A percentile compares a stretch with the other conserved stretches of the same genome.
Conservation (phyloP, 768 basidiomycete genomes). For the Serendipita vermifera region DNA sequence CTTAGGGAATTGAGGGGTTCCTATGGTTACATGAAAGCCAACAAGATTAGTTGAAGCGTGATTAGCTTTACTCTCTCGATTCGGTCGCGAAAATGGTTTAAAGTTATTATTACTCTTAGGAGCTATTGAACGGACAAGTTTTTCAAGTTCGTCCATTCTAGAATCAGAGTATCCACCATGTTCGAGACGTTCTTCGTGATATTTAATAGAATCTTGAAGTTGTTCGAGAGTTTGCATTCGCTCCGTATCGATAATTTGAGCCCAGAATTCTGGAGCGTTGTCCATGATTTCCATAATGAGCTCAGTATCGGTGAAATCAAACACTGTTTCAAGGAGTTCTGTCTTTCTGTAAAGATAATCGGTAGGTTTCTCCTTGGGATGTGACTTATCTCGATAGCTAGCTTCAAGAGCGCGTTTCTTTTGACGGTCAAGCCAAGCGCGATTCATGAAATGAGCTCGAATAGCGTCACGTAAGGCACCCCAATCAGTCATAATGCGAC, state of each 20-base stretch:
- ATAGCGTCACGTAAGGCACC: conserved; percentile 20
- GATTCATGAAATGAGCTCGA: conserved; percentile 25
- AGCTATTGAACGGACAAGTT: not conserved
- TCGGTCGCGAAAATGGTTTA: not conserved
- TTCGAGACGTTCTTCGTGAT: conserved; percentile 16
- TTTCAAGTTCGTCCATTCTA: not conserved
- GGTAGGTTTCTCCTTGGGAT: conserved; percentile 23
- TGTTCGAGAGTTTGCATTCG: not conserved
- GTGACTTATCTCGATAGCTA: conserved; percentile 21
- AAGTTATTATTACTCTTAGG: not conserved
- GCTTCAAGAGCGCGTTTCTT: conserved; percentile 20
- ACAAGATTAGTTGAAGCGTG: no score
- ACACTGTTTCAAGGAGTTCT: conserved; percentile 17
- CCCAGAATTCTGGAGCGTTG: conserved; percentile 24
- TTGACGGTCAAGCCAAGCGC: conserved; percentile 23
- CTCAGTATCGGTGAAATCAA: conserved; percentile 20
- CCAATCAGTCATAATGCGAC: conserved; percentile 22
- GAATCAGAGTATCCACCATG: not conserved
- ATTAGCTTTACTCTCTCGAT: not conserved
- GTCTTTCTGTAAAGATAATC: conserved; percentile 27
- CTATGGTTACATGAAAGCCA: not conserved
- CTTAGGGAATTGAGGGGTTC: not conserved
- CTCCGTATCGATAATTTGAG: conserved; percentile 15
- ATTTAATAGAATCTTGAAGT: conserved; percentile 17
- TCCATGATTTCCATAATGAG: conserved; percentile 28